Evolutionary conservation across 1,284 basidiomycete species (phyloP), one percentile per base, ranked within the genome.

Genomic region (Cryptococcus sp.): DNA sequence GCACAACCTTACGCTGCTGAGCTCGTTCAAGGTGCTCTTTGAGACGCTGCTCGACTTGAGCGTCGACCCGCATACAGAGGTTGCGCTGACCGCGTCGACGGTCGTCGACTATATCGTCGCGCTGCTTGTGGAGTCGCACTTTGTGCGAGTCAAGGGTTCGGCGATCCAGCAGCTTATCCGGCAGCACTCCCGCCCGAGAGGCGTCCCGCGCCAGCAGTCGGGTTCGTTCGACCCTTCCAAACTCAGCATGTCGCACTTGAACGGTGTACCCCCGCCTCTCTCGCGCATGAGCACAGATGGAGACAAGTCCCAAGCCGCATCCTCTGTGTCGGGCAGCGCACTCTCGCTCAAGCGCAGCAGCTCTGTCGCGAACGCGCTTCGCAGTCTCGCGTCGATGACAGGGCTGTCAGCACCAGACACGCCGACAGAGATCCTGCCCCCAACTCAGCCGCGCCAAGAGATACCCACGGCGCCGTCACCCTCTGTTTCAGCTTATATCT

Each of bases 71-170:
- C 91, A 95, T 70, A 85, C 88, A 48, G 94, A 98, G 71, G 92
- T 98, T 4, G 88, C 91, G 0, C 86, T 88, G 7, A 85, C 91
- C 69, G 93, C 94, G 0, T 87, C 89, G 69, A 95, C 91, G 0
- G 86, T 97, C 20, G 84, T 94, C 46, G 95, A 98, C 77, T 96
- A 94, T 70, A 83, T 97, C 66, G 85, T 90, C 75, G 92, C 92
- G 0, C 82, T 94, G 12, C 82, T 98, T 15, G 79, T 97, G 21
- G 89, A 92, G 64, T 92, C 89, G 15, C 87, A 91, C 0, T 92
- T 98, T 69, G 84, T 85, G 13, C 79, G 83, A 28, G 81, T 93
- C 0, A 83, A 87, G 39, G 82, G 81, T 18, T 84, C 85, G 0
- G 82, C 87, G 0, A 78, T 90, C 21, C 78, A 82, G 56, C 66